These are phyloP conservation scores for Odonthalia washingtoniensis DNA, from an alignment of 31 red algal species.

Conservation along the genomic window DNA sequence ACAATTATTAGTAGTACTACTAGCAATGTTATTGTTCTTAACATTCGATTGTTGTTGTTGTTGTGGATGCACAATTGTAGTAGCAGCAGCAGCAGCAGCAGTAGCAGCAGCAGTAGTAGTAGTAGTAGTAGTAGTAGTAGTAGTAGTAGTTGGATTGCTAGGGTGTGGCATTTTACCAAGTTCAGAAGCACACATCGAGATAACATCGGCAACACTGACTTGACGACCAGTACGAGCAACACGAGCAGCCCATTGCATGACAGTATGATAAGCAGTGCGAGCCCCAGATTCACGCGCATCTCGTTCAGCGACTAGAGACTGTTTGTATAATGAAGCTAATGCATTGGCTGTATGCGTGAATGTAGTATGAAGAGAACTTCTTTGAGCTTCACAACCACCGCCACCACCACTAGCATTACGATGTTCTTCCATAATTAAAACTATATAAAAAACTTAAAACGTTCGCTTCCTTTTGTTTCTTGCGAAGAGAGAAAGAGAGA, in stretches of 20 bases:
- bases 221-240: conserved; percentile 39
- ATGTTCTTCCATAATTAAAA: no score
- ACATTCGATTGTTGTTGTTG: no score
- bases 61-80: background rate
- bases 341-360: conserved; percentile 78
- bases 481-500: no score
- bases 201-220: conserved; percentile 48
- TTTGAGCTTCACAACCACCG: background rate
- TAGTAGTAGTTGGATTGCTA: background rate
- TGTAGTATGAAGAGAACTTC: conserved; percentile 46
- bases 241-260: conserved; percentile 72
- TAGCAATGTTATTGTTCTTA: background rate
- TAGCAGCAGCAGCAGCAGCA: no score
- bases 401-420: no score
- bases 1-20: background rate
- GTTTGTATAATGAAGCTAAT: conserved; percentile 70
- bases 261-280: conserved; percentile 54
- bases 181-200: conserved; percentile 52
- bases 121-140: background rate
- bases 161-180: conserved; percentile 44
- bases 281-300: conserved; percentile 61
- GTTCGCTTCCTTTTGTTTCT: no score
- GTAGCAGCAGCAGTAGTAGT: no score
- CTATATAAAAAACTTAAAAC: no score
- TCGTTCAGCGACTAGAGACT: conserved; percentile 51